Base-by-base conservation (phyloP, 2,329 filamentous ascomycete species). In the Sphaerulina musiva region DNA sequence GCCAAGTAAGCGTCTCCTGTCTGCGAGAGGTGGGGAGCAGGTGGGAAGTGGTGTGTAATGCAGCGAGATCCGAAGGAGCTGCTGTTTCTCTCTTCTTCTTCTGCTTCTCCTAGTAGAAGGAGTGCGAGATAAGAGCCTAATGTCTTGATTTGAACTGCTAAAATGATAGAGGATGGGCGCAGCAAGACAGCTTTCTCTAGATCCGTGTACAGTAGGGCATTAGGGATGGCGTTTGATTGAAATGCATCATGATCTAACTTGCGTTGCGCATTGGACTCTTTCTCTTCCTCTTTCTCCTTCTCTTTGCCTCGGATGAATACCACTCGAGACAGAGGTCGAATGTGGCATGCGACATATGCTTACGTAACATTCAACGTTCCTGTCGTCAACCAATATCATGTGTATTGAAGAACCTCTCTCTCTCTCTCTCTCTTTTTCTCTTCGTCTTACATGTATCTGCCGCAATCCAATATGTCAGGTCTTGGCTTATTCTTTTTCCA, bases 1-100 rank as follows among this genome's bases (percentile, higher is more conserved):
- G 72, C 71, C 12, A 62, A 62, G 44, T 62, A 62, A 52, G 46
- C 48, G 46, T 17, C 42, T 34, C 8, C 23, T 31, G 2, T 34
- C 9, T 11, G 31, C 14, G 32, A 46, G 9, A 4, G 41, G 29
- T 6, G 11, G 5, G 6, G 20, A n/a, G n/a, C 7, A 26, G 14
- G n/a, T 4, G 29, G 26, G 17, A 10, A 10, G 20, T 4, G 10
- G 12, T 10, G 17, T 9, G 5, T 12, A 11, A 7, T 12, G n/a
- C 34, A 41, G 34, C 32, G 23, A n/a, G 42, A 9, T 31, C 8
- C 12, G 20, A 38, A 38, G 12, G 34, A 38, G 34, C 34, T 11
- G 34, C 12, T 38, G 34, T 29, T 29, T 29, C 26, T 29, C 26
- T 29, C 26, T 29, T 29, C 26, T 29, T 29, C 26, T 29, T 2